phyloP scores from a whole-genome alignment of 371 early-diverging fungal species.

The Mucor ambiguus region DNA sequence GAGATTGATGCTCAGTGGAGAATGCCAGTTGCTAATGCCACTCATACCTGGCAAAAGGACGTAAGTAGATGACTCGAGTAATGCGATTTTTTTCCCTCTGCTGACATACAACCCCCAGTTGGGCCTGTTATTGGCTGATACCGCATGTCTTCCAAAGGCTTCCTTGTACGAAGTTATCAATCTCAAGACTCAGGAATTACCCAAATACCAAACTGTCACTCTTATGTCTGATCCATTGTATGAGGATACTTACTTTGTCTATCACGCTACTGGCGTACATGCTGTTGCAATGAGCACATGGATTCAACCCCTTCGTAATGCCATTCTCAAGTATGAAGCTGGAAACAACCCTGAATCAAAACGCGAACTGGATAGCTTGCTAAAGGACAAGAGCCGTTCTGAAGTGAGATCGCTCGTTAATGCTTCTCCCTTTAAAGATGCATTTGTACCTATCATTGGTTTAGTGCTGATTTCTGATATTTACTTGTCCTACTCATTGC shows the following conservation, averaged over 20 bases:
- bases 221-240: conserved; percentile 38
- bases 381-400: conserved; percentile 24
- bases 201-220: conserved; percentile 17
- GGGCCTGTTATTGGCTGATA: conserved; percentile 17
- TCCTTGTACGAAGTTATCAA: conserved; percentile 37
- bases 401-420: conserved; percentile 23
- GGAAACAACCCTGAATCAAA: conserved; percentile 5
- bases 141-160: conserved; percentile 36
- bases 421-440: conserved; percentile 24
- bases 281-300: conserved; percentile 31
- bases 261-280: conserved; percentile 43
- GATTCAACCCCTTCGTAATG: conserved; percentile 24
- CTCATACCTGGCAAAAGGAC: conserved; percentile 30
- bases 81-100: not conserved
- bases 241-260: conserved; percentile 37
- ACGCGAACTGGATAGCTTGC: conserved; percentile 18
- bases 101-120: conserved; percentile 22
- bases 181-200: conserved; percentile 12
- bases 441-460: conserved; percentile 38
- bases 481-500: conserved; percentile 44
- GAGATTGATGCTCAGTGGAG: conserved; percentile 46
- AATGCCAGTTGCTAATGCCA: conserved; percentile 22
- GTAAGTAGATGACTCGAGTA: conserved; percentile 4
- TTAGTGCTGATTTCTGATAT: conserved; percentile 34
- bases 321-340: conserved; percentile 13